Conservation (phyloP, 176 grass and related monocot species). For the Secale cereale region DNA sequence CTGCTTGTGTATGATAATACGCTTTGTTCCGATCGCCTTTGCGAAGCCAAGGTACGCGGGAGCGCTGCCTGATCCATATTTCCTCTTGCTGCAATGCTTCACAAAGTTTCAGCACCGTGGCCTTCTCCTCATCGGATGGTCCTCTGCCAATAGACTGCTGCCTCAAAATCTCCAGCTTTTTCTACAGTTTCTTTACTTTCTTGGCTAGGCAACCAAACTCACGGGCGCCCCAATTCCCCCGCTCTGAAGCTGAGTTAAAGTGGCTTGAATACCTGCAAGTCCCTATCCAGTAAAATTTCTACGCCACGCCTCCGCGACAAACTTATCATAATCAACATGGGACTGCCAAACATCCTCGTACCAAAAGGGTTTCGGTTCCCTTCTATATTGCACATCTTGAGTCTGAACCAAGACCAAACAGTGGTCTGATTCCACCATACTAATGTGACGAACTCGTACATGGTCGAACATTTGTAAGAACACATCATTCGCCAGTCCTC, state of each 20-base stretch:
- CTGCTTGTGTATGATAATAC: neutral
- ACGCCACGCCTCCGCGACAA: neutral
- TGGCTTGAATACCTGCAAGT: neutral
- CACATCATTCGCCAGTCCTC: neutral
- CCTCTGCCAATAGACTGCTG: neutral
- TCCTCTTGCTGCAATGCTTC: neutral
- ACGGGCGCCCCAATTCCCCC: rapidly evolving
- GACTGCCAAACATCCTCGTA: too few species aligned
- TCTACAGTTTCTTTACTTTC: neutral
- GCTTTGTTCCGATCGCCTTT: neutral
- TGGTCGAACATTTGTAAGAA: neutral
- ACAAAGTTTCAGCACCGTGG: neutral
- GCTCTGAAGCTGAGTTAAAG: neutral
- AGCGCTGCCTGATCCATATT: neutral
- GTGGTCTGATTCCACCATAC: neutral
- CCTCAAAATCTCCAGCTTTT: neutral
- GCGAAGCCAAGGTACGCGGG: neutral
- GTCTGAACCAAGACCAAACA: neutral
- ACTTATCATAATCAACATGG: neutral
- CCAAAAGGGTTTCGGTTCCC: neutral
- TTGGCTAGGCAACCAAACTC: neutral
- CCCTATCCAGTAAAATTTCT: neutral
- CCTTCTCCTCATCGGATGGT: neutral
- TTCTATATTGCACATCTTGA: neutral
- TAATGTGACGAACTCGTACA: neutral